Percentiles rank a stretch among this genome's conserved stretches.
These are phyloP conservation scores for Ampelomyces quisqualis DNA, from an alignment of 2,329 filamentous ascomycete species.

Conservation along the genomic window DNA sequence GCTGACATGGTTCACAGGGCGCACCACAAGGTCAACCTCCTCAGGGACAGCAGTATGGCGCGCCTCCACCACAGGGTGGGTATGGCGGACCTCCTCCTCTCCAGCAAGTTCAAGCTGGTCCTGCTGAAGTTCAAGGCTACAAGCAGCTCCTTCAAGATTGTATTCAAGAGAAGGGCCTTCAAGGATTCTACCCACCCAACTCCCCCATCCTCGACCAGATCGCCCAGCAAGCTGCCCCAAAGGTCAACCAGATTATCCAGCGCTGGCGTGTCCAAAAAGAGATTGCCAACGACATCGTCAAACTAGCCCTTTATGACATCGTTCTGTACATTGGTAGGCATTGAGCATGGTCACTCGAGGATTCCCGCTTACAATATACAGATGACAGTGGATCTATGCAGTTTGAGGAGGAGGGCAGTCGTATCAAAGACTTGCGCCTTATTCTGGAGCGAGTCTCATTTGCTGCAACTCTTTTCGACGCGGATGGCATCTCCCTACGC, in stretches of 20 bases:
- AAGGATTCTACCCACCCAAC: slow-evolving; percentile 60
- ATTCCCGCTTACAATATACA: slow-evolving; percentile 20
- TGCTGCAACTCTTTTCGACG: slow-evolving; percentile 67
- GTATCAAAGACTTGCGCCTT: slow-evolving; percentile 66
- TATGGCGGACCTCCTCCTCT: slow-evolving; percentile 39
- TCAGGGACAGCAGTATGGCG: slow-evolving; percentile 38
- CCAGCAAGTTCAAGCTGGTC: slow-evolving; percentile 45
- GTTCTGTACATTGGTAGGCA: slow-evolving; percentile 58
- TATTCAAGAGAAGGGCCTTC: slow-evolving; percentile 62
- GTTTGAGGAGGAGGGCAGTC: slow-evolving; percentile 66
- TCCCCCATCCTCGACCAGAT: slow-evolving; percentile 54
- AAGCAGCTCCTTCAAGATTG: slow-evolving; percentile 57
- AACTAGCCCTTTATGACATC: slow-evolving; percentile 63
- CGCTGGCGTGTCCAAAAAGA: slow-evolving; percentile 60
- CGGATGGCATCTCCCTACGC: slow-evolving; percentile 66
- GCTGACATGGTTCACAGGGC: slow-evolving; percentile 16
- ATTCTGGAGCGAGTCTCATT: slow-evolving; percentile 64
- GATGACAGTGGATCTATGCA: slow-evolving; percentile 71
- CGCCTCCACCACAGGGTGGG: slow-evolving; percentile 35
- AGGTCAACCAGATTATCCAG: slow-evolving; percentile 58
- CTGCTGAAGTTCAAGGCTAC: slow-evolving; percentile 57
- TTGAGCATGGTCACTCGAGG: not conserved
- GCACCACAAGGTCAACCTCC: slow-evolving; percentile 30
- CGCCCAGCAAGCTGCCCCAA: slow-evolving; percentile 50
- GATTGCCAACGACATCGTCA: slow-evolving; percentile 63